These are phyloP conservation scores for Botryobasidium botryosum DNA, from an alignment of 768 basidiomycete species.

Conservation along the genomic window DNA sequence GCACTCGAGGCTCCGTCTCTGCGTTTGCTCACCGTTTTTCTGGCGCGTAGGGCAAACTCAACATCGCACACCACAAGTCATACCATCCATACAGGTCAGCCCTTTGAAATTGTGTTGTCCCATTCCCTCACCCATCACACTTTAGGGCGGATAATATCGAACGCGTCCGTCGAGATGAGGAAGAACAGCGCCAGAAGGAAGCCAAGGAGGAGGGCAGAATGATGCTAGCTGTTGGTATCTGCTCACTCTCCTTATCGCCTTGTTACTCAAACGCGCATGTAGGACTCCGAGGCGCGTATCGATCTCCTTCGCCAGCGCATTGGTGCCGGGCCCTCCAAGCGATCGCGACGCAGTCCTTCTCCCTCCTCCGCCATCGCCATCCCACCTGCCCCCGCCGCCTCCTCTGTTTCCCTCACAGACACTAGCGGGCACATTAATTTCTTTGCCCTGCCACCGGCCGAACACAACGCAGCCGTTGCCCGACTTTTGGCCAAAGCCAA, in stretches of 20 bases:
- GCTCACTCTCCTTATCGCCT: background rate
- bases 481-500: no score
- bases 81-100: conserved; percentile 53
- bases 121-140: background rate
- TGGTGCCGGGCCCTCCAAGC: no score
- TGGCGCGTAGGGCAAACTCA: conserved; percentile 44
- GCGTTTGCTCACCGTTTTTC: no score
- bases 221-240: conserved; percentile 44
- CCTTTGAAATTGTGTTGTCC: no score
- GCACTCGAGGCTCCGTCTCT: no score
- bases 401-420: conserved; percentile 9
- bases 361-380: background rate
- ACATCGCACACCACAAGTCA: conserved; percentile 83
- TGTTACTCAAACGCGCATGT: conserved; percentile 8
- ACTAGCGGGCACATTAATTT: conserved; percentile 59
- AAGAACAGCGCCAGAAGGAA: conserved; percentile 50
- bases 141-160: conserved; percentile 51
- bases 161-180: conserved; percentile 63
- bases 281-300: conserved; percentile 74
- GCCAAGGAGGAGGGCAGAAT: conserved; percentile 54
- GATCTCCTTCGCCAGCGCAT: conserved; percentile 44
- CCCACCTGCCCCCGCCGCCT: background rate
- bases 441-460: conserved; percentile 62
- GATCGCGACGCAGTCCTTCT: no score
- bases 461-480: no score